phyloP scores from a whole-genome alignment of 768 basidiomycete species.

The Hortiboletus campestris region DNA sequence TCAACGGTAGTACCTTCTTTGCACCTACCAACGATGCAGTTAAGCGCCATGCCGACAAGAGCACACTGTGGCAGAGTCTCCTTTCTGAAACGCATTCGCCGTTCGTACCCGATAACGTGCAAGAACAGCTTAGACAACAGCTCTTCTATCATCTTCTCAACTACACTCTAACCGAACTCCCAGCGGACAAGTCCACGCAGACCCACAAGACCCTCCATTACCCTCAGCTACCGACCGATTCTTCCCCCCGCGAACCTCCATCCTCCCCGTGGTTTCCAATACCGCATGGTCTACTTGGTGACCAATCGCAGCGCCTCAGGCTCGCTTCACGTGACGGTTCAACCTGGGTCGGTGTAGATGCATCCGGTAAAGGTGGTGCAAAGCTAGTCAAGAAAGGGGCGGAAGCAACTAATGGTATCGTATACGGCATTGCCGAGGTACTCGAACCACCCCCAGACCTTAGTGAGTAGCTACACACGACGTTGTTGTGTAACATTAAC shows the following conservation, averaged over 20 bases:
- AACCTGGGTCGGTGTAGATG: slow-evolving; percentile 70
- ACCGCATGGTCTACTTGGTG: slow-evolving; percentile 78
- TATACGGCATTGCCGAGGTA: slow-evolving; percentile 74
- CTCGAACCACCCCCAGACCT: slow-evolving; percentile 73
- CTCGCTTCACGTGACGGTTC: slow-evolving; percentile 48
- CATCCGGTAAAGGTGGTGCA: slow-evolving; percentile 74
- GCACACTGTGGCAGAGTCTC: slow-evolving; percentile 32
- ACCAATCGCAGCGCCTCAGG: slow-evolving; percentile 79
- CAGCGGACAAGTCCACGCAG: slow-evolving; percentile 38
- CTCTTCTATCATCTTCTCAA: slow-evolving; percentile 95
- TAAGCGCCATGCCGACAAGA: slow-evolving; percentile 41
- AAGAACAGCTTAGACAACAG: slow-evolving; percentile 82
- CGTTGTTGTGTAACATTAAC: not conserved
- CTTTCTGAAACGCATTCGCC: slow-evolving; percentile 27
- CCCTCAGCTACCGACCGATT: slow-evolving; percentile 57
- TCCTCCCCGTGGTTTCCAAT: slow-evolving; percentile 83
- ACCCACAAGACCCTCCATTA: slow-evolving; percentile 66
- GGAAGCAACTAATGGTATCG: slow-evolving; percentile 70
- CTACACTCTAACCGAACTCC: slow-evolving; percentile 54
- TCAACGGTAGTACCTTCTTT: slow-evolving; percentile 83
- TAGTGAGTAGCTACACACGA: slow-evolving; percentile 43
- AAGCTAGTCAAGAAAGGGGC: slow-evolving; percentile 56
- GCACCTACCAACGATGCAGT: slow-evolving; percentile 96
- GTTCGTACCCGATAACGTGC: slow-evolving; percentile 69
- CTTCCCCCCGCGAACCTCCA: slow-evolving; percentile 66